Evolutionary conservation across 495 filamentous ascomycete genomes (phyloP).

Genomic region (Podospora pseudoanserina): DNA sequence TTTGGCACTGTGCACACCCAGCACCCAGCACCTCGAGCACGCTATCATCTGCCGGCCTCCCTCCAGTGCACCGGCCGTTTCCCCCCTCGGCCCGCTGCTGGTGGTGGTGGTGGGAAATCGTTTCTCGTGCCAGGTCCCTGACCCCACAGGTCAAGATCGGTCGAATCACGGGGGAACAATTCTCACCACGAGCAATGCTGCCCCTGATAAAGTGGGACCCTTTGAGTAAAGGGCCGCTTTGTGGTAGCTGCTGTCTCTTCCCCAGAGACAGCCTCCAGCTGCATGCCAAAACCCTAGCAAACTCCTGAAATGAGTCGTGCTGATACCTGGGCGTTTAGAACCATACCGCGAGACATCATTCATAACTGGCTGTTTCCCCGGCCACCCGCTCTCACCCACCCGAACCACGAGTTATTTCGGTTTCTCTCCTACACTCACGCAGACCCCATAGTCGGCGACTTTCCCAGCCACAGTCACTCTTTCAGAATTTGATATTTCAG

Average conservation of each 20-base stretch:
- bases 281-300: slow-evolving; percentile 7
- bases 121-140: slow-evolving; percentile 17
- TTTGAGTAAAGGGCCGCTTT: slow-evolving; percentile 26
- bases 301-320: slow-evolving; percentile 21
- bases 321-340: slow-evolving; percentile 27
- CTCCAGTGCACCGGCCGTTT: background rate
- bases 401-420: slow-evolving; percentile 34
- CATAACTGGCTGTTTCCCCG: slow-evolving; percentile 39
- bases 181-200: slow-evolving; percentile 13
- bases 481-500: slow-evolving; percentile 43
- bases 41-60: background rate
- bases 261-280: background rate
- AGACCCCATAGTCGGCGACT: slow-evolving; percentile 23
- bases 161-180: slow-evolving; percentile 29
- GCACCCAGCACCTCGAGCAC: background rate
- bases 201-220: slow-evolving; percentile 31
- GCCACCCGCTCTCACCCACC: slow-evolving; percentile 30
- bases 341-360: slow-evolving; percentile 30
- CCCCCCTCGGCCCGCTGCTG: background rate
- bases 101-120: slow-evolving; percentile 5
- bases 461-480: slow-evolving; percentile 50
- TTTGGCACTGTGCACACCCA: background rate
- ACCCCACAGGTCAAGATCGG: slow-evolving; percentile 17
- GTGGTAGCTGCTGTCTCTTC: slow-evolving; percentile 1
- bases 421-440: slow-evolving; percentile 26